Base-by-base conservation (phyloP, 768 basidiomycete species). In the Jaapia argillacea region DNA sequence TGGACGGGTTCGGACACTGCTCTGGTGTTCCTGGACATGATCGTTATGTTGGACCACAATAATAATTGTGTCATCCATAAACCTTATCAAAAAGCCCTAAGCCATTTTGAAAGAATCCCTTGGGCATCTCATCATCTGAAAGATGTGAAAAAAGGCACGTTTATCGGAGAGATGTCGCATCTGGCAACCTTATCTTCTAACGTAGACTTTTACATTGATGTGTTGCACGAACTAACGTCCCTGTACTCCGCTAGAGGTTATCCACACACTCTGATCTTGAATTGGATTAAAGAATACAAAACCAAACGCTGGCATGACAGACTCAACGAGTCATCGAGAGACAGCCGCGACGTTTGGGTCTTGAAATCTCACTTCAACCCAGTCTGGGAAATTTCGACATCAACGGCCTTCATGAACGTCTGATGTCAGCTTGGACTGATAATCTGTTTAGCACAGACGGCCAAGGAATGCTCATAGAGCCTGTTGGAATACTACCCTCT, bases 311-410 rank as follows among this genome's bases (percentile, higher is more conserved):
- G 62, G 63, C 39, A 59, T 25, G 55, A 58, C 20, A 43, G 59
- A 10, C 43, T 60, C 7, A 31, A 41, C 24, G 51, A 41, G 24
- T 20, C 18, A 33, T 38, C 37, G 20, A 27, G 12, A 33, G 36
- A 22, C 16, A 42, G 37, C 26, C 39, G 6, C 18, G 35, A 45
- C 20, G 55, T 61, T 43, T 53, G 60, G 27, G 60, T 64, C 12
- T 47, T 64, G 6, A 64, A 63, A 47, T 48, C 61, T 2, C 18
- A 49, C 6, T 63, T 53, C 44, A 60, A 64, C 44, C 47, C 55
- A 6, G 57, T 52, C 24, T 64, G 61, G 62, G 58, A 62, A 59
- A 54, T 40, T 62, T 64, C 46, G 44, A 48, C 41, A 58, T 57
- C 27, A 51, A 46, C 23, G 55, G 61, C 53, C 42, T 64, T 27